phyloP scores from a whole-genome alignment of 805 yeast species.

The Scheffersomyces coipomensis region DNA sequence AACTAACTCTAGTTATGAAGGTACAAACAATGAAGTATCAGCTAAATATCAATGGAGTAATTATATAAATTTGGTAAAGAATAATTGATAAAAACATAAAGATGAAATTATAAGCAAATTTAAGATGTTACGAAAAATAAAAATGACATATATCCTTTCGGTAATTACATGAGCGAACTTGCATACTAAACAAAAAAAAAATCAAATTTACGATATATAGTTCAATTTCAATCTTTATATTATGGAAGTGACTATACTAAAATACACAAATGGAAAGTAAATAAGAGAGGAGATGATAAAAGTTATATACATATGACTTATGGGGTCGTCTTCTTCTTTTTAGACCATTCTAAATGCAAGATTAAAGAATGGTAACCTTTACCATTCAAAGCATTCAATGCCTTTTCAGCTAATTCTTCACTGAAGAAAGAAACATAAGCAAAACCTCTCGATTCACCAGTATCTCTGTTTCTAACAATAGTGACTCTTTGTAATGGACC shows the following conservation, averaged over 20 bases:
- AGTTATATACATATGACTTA: constrained; percentile 8
- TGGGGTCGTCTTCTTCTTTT: constrained; percentile 36
- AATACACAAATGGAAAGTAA: constrained; percentile 4
- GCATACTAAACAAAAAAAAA: too few species aligned
- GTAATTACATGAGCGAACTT: too few species aligned
- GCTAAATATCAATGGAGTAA: too few species aligned
- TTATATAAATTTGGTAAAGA: too few species aligned
- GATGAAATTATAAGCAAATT: too few species aligned
- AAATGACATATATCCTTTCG: too few species aligned
- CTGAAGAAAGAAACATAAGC: constrained; percentile 86
- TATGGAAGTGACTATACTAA: constrained; percentile 4
- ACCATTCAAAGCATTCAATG: constrained; percentile 76
- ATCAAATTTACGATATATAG: neutral
- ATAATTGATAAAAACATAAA: too few species aligned
- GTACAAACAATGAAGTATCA: too few species aligned
- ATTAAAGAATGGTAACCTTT: constrained; percentile 91
- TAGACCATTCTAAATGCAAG: constrained; percentile 48
- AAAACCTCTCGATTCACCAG: constrained; percentile 92
- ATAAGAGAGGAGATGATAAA: neutral
- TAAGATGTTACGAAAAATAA: too few species aligned
- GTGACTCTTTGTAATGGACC: constrained; percentile 74
- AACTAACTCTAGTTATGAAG: too few species aligned
- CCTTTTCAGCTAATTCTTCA: constrained; percentile 69
- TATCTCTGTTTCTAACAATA: constrained; percentile 85
- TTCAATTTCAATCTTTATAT: neutral